phyloP scores from a whole-genome alignment of 1,284 basidiomycete genomes.

The Heterobasidion annosum region DNA sequence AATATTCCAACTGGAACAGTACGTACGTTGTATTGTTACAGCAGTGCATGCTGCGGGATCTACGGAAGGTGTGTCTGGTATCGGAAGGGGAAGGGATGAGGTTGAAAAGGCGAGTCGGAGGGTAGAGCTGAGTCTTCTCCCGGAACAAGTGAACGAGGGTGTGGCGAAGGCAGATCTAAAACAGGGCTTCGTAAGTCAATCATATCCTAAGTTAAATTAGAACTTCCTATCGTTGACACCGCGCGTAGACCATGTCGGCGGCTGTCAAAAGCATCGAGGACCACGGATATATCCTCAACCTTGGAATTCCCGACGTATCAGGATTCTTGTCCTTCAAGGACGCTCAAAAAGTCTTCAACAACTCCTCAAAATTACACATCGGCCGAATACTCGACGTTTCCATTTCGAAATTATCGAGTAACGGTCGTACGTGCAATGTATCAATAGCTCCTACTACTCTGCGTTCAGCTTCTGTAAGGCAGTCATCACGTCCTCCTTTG shows the following conservation, averaged over 20 bases:
- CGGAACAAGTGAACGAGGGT: conserved; percentile 80
- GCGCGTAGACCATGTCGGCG: conserved; percentile 57
- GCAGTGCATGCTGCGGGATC: conserved; percentile 54
- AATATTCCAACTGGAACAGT: conserved; percentile 83
- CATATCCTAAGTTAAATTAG: background rate
- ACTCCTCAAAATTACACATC: conserved; percentile 39
- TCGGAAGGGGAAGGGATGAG: conserved; percentile 57
- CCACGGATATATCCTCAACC: conserved; percentile 87
- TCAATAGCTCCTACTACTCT: conserved; percentile 39
- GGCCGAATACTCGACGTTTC: conserved; percentile 63
- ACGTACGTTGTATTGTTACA: conserved; percentile 74
- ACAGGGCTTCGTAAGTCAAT: conserved; percentile 54
- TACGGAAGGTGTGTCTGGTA: conserved; percentile 39
- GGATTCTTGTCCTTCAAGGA: conserved; percentile 78
- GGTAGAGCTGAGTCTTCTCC: conserved; percentile 85
- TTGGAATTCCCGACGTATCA: conserved; percentile 69
- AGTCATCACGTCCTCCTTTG: conserved; percentile 6
- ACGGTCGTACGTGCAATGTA: conserved; percentile 64
- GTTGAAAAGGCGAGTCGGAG: conserved; percentile 60
- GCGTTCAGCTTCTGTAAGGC: conserved; percentile 43
- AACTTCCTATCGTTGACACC: conserved; percentile 7
- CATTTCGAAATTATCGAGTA: conserved; percentile 57
- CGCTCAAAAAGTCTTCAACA: conserved; percentile 30
- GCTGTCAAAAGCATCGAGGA: conserved; percentile 87
- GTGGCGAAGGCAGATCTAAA: conserved; percentile 76